phyloP scores from a whole-genome alignment of 257 asterid genomes.

The Nicotiana undulata region DNA sequence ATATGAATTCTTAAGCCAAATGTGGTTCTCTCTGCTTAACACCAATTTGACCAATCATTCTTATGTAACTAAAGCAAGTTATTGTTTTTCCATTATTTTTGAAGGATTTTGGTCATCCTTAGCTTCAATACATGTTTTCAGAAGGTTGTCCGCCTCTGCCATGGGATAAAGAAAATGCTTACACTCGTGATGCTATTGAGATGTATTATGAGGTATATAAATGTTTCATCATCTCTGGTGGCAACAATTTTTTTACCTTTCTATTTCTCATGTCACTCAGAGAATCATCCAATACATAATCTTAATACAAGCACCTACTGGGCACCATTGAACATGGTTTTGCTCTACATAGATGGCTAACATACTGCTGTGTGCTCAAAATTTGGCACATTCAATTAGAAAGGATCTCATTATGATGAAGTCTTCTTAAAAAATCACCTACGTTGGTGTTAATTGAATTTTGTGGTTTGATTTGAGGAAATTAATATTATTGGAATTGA shows the following conservation, averaged over 20 bases:
- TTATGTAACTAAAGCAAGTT: not conserved
- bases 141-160: slow-evolving; percentile 70
- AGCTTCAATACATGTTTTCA: slow-evolving; percentile 77
- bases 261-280: not conserved
- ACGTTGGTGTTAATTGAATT: not conserved
- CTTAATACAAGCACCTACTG: not conserved
- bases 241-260: not conserved
- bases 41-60: not conserved
- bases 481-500: not conserved
- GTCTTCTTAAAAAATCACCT: not conserved
- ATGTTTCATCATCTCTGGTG: not conserved
- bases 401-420: not conserved
- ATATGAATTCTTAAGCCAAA: not conserved
- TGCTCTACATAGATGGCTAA: not conserved
- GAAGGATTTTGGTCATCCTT: slow-evolving; percentile 32
- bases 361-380: not conserved
- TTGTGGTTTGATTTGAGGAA: not conserved
- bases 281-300: not conserved
- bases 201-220: slow-evolving; percentile 77
- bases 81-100: slow-evolving; percentile 8
- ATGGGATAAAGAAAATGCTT: slow-evolving; percentile 69
- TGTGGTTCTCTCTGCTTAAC: not conserved
- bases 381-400: not conserved
- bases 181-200: slow-evolving; percentile 78
- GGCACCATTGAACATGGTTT: not conserved